Evolutionary conservation across 805 yeast genomes (phyloP).

Genomic region (Isabelozyma gotoi): DNA sequence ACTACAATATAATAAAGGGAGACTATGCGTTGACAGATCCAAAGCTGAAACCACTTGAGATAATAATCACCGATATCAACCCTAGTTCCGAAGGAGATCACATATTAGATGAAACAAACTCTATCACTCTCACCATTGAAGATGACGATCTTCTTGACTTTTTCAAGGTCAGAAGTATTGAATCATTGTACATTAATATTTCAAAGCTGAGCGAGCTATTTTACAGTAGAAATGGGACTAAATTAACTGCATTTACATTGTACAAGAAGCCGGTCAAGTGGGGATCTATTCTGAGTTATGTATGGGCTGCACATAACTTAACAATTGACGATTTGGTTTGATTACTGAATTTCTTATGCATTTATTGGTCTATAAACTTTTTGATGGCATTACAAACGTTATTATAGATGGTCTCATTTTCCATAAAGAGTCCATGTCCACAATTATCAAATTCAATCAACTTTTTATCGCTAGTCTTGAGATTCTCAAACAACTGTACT

Average conservation of each 20-base stretch:
- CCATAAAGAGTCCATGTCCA: no score
- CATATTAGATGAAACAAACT: constrained; percentile 9
- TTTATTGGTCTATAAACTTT: no score
- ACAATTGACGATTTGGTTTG: background rate
- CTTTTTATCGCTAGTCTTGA: no score
- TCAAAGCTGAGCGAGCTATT: background rate
- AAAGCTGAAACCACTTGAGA: constrained; percentile 18
- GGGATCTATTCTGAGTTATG: background rate
- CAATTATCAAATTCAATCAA: no score
- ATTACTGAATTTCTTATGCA: no score
- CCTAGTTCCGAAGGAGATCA: background rate
- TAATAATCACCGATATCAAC: constrained; percentile 17
- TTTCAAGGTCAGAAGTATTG: constrained; percentile 11
- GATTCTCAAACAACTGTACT: no score
- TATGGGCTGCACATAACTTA: constrained; percentile 8
- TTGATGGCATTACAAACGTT: no score
- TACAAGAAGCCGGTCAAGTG: constrained; percentile 7
- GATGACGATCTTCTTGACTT: constrained; percentile 10
- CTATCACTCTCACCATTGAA: constrained; percentile 12
- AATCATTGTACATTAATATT: constrained; percentile 12
- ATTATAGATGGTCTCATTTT: no score
- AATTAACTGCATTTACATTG: constrained; percentile 5
- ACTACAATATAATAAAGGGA: constrained; percentile 2
- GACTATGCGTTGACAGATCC: constrained; percentile 22
- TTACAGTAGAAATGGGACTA: background rate